These are phyloP conservation scores for Cucumis sativus DNA, from an alignment of 306 rosid genomes.

Conservation along the genomic window Cucumber_9930_V3 NC_026660.2:21245501-21246000, in stretches of 20 bases:
- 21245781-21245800: slow-evolving; percentile 88
- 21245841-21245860: slow-evolving; percentile 64
- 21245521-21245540: not conserved
- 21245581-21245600: not conserved
- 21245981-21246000: not conserved
- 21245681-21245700: not conserved
- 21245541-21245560: not conserved
- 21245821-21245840: slow-evolving; percentile 71
- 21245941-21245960: not conserved
- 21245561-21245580: not conserved
- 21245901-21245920: no score
- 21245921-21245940: no score
- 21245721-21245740: slow-evolving; percentile 72
- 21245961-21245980: not conserved
- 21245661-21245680: not conserved
- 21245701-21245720: slow-evolving; percentile 38
- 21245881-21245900: not conserved
- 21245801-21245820: slow-evolving; percentile 74
- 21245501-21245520: not conserved
- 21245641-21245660: not conserved
- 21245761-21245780: slow-evolving; percentile 64
- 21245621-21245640: not conserved
- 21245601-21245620: not conserved
- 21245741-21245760: slow-evolving; percentile 92
- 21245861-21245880: not conserved